A percentile compares a stretch with the other conserved stretches of the same genome.
These are phyloP conservation scores for Oropetium thomaeum DNA, from an alignment of 176 grass and related monocot genomes.

Conservation along the genomic window DNA sequence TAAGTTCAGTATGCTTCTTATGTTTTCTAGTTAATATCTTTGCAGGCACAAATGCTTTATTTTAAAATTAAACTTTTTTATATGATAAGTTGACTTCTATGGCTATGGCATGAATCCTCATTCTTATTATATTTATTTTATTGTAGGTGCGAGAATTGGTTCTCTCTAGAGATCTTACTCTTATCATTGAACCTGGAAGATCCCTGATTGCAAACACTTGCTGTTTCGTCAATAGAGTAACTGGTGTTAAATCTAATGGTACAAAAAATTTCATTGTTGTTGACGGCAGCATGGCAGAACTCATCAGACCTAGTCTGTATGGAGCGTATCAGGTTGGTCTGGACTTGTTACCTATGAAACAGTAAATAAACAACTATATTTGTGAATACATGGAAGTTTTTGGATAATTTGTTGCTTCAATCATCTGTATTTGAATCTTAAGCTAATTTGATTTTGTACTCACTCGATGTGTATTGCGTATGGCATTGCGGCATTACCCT, in stretches of 20 bases:
- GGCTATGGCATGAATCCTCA: background rate
- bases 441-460: background rate
- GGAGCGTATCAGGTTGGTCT: slow-evolving; percentile 88
- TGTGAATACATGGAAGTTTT: background rate
- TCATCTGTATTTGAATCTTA: background rate
- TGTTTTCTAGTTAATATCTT: slow-evolving; percentile 31
- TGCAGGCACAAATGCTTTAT: background rate
- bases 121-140: background rate
- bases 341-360: background rate
- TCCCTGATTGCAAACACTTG: slow-evolving; percentile 95
- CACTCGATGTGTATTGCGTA: background rate
- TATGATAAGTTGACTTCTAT: background rate
- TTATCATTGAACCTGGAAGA: slow-evolving; percentile 96
- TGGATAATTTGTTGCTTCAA: background rate
- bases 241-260: slow-evolving; percentile 96
- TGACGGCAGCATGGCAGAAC: slow-evolving; percentile 98
- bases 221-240: slow-evolving; percentile 84
- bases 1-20: slow-evolving; percentile 40
- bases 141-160: slow-evolving; percentile 88
- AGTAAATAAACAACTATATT: background rate
- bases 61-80: slow-evolving; percentile 4
- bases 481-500: background rate
- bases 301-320: slow-evolving; percentile 98
- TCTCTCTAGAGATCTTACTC: slow-evolving; percentile 72
- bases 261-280: slow-evolving; percentile 94